These are phyloP conservation scores for Phoma herbarum DNA, from an alignment of 2,329 filamentous ascomycete genomes.

Conservation along the genomic window DNA sequence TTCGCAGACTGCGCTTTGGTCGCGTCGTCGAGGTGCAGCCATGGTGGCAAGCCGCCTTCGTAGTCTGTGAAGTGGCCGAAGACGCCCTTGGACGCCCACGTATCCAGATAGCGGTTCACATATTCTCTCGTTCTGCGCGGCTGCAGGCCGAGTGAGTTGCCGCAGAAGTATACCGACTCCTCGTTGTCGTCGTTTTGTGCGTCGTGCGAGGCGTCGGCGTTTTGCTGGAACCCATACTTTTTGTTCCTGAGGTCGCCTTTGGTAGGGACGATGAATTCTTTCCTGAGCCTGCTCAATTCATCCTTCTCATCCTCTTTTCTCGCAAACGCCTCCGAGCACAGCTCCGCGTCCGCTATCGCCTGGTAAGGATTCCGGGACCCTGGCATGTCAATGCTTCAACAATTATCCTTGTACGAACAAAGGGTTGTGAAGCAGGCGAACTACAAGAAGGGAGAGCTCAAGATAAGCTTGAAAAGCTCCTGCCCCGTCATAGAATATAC, in stretches of 20 bases:
- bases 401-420: neutral
- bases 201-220: constrained; percentile 29
- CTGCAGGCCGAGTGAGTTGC: constrained; percentile 88
- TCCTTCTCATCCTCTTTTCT: constrained; percentile 50
- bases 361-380: constrained; percentile 38
- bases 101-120: constrained; percentile 76
- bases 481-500: neutral
- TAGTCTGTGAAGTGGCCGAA: constrained; percentile 81
- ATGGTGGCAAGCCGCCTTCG: constrained; percentile 73
- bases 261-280: constrained; percentile 80
- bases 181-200: constrained; percentile 33
- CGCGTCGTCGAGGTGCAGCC: constrained; percentile 81
- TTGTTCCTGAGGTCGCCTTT: constrained; percentile 74
- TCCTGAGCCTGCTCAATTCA: constrained; percentile 56
- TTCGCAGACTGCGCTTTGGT: constrained; percentile 74
- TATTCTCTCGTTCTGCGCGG: constrained; percentile 73
- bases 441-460: neutral
- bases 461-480: neutral
- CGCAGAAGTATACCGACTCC: constrained; percentile 80
- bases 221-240: constrained; percentile 48
- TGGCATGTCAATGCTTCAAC: constrained; percentile 32
- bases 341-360: constrained; percentile 26
- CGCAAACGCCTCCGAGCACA: constrained; percentile 46
- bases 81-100: constrained; percentile 86
- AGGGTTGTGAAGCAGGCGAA: neutral